Conservation (phyloP, 2,329 filamentous ascomycete genomes). For the Blastomyces percursus region DNA sequence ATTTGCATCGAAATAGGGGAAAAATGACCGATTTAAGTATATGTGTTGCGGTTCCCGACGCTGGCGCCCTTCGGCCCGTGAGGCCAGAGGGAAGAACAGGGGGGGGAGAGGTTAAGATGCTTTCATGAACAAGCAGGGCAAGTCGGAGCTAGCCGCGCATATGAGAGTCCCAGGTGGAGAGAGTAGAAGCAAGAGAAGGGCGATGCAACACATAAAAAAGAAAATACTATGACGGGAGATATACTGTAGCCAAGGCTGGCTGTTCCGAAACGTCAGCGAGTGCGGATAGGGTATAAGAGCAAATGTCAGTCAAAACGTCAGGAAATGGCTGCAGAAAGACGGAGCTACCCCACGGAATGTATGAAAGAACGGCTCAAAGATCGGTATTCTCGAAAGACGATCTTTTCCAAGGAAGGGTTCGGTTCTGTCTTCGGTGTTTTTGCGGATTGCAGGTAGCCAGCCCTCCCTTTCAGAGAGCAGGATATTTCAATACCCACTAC, state of each 20-base stretch:
- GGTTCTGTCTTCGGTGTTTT: not conserved
- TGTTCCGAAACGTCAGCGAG: not conserved
- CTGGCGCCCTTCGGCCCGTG: not conserved
- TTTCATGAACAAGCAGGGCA: not conserved
- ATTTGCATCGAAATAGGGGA: not conserved
- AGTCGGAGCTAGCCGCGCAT: not conserved
- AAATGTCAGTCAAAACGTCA: not conserved
- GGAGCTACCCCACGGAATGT: slow-evolving; percentile 4
- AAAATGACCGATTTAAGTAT: not conserved
- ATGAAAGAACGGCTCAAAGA: not conserved
- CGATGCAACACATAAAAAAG: not conserved
- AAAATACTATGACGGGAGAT: not conserved
- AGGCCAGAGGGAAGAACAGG: not conserved
- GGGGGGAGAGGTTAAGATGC: not conserved
- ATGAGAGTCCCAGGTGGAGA: not conserved
- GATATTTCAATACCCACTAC: slow-evolving; percentile 11
- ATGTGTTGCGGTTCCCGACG: not conserved
- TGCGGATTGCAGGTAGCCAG: slow-evolving; percentile 2
- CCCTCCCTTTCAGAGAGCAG: slow-evolving; percentile 8
- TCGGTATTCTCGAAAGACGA: not conserved
- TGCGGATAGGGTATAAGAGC: not conserved
- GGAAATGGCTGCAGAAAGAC: not conserved
- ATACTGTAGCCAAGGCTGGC: not conserved
- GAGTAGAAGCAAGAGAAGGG: not conserved
- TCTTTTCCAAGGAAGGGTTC: not conserved